Conservation (phyloP, 2,329 filamentous ascomycete genomes). For the Penicillium sp. region DNA sequence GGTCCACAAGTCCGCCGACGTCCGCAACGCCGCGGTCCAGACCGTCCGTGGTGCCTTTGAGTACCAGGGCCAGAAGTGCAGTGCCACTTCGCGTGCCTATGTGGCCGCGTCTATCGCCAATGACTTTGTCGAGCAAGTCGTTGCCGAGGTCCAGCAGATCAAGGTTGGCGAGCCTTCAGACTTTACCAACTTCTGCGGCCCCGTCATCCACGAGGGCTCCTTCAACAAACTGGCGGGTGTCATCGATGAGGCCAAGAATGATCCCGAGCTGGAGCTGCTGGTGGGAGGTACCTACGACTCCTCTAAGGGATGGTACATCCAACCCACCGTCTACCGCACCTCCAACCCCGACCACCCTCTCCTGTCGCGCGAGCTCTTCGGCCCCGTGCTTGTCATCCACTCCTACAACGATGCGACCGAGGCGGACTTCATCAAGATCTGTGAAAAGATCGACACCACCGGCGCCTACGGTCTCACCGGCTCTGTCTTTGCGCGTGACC, state of each 20-base stretch:
- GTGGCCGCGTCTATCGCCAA: conserved; percentile 70
- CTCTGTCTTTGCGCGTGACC: conserved; percentile 39
- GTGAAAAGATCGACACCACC: conserved; percentile 44
- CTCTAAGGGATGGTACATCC: conserved; percentile 73
- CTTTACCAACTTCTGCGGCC: conserved; percentile 75
- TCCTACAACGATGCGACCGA: conserved; percentile 66
- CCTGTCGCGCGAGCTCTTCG: conserved; percentile 74
- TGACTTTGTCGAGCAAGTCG: conserved; percentile 61
- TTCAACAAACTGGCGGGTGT: conserved; percentile 74
- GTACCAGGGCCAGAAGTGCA: conserved; percentile 89
- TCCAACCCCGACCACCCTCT: conserved; percentile 68
- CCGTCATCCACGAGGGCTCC: conserved; percentile 74
- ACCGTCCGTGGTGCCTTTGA: conserved; percentile 84
- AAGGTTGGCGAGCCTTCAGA: conserved; percentile 65
- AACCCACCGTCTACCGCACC: conserved; percentile 75
- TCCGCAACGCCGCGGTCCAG: conserved; percentile 72
- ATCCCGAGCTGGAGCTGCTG: conserved; percentile 65
- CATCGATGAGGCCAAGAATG: conserved; percentile 74
- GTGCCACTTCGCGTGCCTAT: conserved; percentile 74
- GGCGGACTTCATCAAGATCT: conserved; percentile 54
- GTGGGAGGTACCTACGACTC: conserved; percentile 72
- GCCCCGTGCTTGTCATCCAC: conserved; percentile 67
- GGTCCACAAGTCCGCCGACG: conserved; percentile 68
- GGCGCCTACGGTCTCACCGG: conserved; percentile 40
- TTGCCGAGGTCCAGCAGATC: conserved; percentile 63